Evolutionary conservation across 371 early-diverging fungal species (phyloP).

Genomic region (Syncephalastrum racemosum): DNA sequence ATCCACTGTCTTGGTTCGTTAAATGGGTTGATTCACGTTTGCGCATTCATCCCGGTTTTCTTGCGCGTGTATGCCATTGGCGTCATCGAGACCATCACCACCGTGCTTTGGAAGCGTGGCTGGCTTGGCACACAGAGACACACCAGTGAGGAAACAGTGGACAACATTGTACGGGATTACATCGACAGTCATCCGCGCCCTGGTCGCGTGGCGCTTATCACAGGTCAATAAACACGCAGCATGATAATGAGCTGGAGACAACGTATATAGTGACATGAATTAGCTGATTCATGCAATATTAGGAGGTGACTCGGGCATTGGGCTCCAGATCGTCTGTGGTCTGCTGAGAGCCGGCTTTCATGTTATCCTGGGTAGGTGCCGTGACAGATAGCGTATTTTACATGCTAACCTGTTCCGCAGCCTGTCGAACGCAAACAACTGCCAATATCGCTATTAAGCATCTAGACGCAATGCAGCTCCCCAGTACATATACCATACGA

Average conservation of each 20-base stretch:
- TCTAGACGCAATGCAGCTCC: no score
- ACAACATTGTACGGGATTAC: conserved; percentile 11
- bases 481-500: no score
- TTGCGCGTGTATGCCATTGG: conserved; percentile 35
- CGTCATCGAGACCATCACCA: conserved; percentile 30
- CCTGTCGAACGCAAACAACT: no score
- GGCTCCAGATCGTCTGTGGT: conserved; percentile 34
- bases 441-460: no score
- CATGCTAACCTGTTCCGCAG: no score
- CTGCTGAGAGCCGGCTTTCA: conserved; percentile 30
- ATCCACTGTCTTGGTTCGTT: background rate
- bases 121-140: conserved; percentile 8
- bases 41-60: background rate
- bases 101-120: conserved; percentile 25
- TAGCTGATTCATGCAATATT: background rate
- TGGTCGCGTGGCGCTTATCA: conserved; percentile 20
- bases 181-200: background rate
- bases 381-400: no score
- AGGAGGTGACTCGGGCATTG: conserved; percentile 51
- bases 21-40: background rate
- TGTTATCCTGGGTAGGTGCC: conserved; percentile 37
- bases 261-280: background rate
- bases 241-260: no score
- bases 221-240: conserved; percentile 12
- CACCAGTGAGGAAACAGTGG: conserved; percentile 11